Percentiles rank a stretch among this genome's conserved stretches.
Evolutionary conservation across 805 yeast genomes (phyloP).

Genomic region (Candida pseudofarinosa): DNA sequence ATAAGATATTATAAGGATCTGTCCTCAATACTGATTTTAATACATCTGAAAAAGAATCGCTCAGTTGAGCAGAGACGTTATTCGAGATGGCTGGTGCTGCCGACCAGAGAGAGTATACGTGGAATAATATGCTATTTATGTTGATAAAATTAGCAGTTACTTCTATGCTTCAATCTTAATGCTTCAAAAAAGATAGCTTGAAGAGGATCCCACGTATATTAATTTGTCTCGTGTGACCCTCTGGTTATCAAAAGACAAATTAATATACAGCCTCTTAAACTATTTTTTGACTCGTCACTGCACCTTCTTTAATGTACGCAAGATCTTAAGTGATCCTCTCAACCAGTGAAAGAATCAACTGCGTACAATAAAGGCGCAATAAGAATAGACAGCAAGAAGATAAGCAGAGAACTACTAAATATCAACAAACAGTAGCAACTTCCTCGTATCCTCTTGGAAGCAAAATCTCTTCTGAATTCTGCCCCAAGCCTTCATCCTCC

Average conservation of each 20-base stretch:
- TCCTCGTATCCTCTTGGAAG: conserved; percentile 11
- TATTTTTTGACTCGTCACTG: not conserved
- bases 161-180: conserved; percentile 18
- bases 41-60: not conserved
- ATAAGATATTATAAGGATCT: not conserved
- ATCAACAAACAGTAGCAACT: conserved; percentile 5
- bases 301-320: not conserved
- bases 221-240: conserved; percentile 12
- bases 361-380: not conserved
- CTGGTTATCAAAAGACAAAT: conserved; percentile 11
- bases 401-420: conserved; percentile 14
- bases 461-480: conserved; percentile 47
- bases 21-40: not conserved
- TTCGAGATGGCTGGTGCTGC: conserved; percentile 37
- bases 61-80: conserved; percentile 5
- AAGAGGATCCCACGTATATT: conserved; percentile 21
- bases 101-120: conserved; percentile 20
- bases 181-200: not conserved
- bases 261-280: conserved; percentile 17
- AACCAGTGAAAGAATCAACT: not conserved
- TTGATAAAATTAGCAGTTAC: conserved; percentile 19
- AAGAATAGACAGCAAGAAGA: not conserved
- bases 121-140: conserved; percentile 3
- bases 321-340: not conserved
- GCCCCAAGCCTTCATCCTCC: conserved; percentile 35